Base-by-base conservation (phyloP, 1,284 basidiomycete genomes). In the Ustilago cynodontis region DNA sequence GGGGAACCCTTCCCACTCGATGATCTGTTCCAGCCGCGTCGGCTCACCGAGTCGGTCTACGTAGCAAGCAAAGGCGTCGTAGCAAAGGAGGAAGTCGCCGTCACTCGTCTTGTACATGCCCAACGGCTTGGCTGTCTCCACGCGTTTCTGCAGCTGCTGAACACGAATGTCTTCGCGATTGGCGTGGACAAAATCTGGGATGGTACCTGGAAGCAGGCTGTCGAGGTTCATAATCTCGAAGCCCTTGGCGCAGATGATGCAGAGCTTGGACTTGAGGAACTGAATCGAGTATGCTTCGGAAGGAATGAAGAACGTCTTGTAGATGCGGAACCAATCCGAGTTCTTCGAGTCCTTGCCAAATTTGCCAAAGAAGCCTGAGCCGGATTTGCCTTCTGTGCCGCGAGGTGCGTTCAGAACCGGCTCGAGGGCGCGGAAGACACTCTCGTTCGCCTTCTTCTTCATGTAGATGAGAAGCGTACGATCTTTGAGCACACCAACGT, bases 391-490 rank as follows among this genome's bases (percentile, higher is more conserved):
- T 55, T 90, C 89, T 82, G 94, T 93, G 50, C 92, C 91, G 72
- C 62, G 53, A 41, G 93, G 93, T 81, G 92, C 92, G 79, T 92
- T 93, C 7, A 92, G 89, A 9, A 98, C 92, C 1, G 95, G 95
- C 83, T 98, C 96, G 16, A 98, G 89, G 1, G 95, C 94, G 62
- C 93, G 92, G 88, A 99, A 97, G 47, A 96, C 91, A 65, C 93
- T 94, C 79, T 97, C 94, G 90, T 80, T 87, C 20, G 95, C 93
- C 66, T 94, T 93, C 87, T 93, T 95, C 87, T 95, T 96, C 91
- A 95, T 95, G 87, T 95, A 98, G 61, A 97, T 92, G 9, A 99
- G 92, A 22, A 97, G 88, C 0, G 94, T 96, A 14, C 94, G 90
- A 29, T 91, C 92, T 37, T 91, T 90, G 39, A 96, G 88, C 68